A percentile compares a stretch with the other conserved stretches of the same genome.
phyloP scores from a whole-genome alignment of 441 rosid species.

The Theobroma grandiflorum region DNA sequence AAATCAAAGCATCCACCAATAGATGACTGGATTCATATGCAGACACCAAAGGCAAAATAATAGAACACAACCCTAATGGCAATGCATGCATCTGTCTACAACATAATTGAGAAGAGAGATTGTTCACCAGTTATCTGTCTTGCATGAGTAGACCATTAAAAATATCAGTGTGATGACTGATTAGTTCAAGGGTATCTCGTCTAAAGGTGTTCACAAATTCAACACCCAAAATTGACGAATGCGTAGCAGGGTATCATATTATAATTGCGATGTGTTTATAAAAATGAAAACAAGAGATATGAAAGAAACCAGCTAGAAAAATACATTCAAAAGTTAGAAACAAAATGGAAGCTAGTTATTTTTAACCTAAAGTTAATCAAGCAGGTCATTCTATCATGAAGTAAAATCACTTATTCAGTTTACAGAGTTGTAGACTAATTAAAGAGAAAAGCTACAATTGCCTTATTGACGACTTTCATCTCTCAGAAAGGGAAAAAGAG shows the following conservation, averaged over 20 bases:
- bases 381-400: neutral
- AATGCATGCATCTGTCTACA: neutral
- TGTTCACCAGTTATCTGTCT: neutral
- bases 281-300: neutral
- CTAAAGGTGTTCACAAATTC: neutral
- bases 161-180: no score
- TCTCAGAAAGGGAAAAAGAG: neutral
- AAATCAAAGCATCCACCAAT: neutral
- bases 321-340: neutral
- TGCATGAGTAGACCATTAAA: slow-evolving; percentile 1
- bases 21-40: neutral
- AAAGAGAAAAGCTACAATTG: neutral
- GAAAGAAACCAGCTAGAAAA: neutral
- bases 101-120: neutral
- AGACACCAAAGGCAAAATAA: neutral
- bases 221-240: no score
- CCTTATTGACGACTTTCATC: neutral
- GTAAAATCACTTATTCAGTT: slow-evolving; percentile 10
- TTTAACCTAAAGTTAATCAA: slow-evolving; percentile 15
- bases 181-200: slow-evolving; percentile 6
- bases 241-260: neutral
- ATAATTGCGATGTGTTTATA: neutral
- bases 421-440: neutral
- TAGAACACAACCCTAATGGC: neutral
- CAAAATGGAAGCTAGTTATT: neutral